phyloP scores from a whole-genome alignment of 169 alveolate species.

The Cyclospora cayetanensis region DNA sequence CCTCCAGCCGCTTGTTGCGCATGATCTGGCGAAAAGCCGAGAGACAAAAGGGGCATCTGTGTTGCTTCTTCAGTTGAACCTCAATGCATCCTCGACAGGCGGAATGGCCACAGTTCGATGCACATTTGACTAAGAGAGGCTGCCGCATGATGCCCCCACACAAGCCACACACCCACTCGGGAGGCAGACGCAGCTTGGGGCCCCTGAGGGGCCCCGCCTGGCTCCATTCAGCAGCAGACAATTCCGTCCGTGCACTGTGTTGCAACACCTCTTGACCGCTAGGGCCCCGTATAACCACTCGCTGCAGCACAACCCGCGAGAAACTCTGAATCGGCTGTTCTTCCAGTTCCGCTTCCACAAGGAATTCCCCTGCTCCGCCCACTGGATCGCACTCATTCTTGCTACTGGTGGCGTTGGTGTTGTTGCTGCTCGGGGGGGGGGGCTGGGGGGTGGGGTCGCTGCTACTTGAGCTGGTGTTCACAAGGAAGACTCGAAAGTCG shows the following conservation, averaged over 20 bases:
- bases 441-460: no score
- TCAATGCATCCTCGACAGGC: constrained; percentile 52
- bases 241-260: constrained; percentile 1
- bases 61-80: neutral
- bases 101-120: constrained; percentile 39
- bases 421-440: neutral
- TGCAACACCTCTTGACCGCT: neutral
- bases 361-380: constrained; percentile 1
- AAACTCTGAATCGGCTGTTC: constrained; percentile 45
- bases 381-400: neutral
- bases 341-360: constrained; percentile 18
- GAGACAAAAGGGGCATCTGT: constrained; percentile 39
- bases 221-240: constrained; percentile 43
- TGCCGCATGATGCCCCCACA: constrained; percentile 33
- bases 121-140: constrained; percentile 38
- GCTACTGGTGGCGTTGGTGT: neutral
- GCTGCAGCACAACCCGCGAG: constrained; percentile 40
- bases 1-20: constrained; percentile 54
- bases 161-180: constrained; percentile 56
- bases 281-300: neutral
- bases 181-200: constrained; percentile 17
- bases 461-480: neutral
- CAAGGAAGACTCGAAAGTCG: constrained; percentile 40
- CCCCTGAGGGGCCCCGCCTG: neutral
- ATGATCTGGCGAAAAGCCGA: constrained; percentile 50